Base-by-base conservation (phyloP, 192 early-diverging fungal species). In the Coemansia sp. region DNA sequence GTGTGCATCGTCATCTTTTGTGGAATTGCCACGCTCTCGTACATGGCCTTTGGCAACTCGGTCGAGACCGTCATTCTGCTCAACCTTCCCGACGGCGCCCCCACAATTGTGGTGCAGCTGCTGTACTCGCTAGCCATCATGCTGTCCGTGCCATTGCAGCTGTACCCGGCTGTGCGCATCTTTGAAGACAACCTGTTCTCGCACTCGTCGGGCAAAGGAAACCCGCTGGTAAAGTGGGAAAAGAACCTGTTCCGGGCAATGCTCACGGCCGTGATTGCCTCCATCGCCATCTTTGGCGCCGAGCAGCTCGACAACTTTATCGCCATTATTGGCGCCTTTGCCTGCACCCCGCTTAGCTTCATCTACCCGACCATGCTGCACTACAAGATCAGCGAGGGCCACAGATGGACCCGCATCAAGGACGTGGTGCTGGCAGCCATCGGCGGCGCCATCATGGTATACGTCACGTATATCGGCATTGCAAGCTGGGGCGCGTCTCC, bases 111-210 rank as follows among this genome's bases (percentile, higher is more conserved):
- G 15, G 80, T 97, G 26, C 92, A 97, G 65, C 82, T 83, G 42
- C 60, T 97, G 9, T 97, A 98, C 69, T 89, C 90, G n/a, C 69
- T 96, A 46, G 93, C 95, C 11, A 98, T 98, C 54, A 85, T 92
- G 80, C 70, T 96, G 11, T 94, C 92, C 0, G 93, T 96, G 41
- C 95, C 95, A 2, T 72, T 98, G 37, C 90, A 90, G 34, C 79
- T 94, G 39, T 98, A 93, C 76, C 93, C 95, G 3, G 89, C 91
- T 14, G 90, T 94, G 53, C 87, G 91, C 57, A 98, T 98, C 62
- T 85, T 87, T 53, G 93, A 97, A 58, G 81, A 84, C 23, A 89
- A 80, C 6, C 49, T 93, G n/a, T 94, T 94, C 54, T 71, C 84
- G 5, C 70, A 83, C 53, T 15, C 87, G 14, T 15, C 87, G 15